Percentiles rank a stretch among this genome's conserved stretches.
Conservation (phyloP, 2,329 filamentous ascomycete genomes). For the Xylariaceae sp. region DNA sequence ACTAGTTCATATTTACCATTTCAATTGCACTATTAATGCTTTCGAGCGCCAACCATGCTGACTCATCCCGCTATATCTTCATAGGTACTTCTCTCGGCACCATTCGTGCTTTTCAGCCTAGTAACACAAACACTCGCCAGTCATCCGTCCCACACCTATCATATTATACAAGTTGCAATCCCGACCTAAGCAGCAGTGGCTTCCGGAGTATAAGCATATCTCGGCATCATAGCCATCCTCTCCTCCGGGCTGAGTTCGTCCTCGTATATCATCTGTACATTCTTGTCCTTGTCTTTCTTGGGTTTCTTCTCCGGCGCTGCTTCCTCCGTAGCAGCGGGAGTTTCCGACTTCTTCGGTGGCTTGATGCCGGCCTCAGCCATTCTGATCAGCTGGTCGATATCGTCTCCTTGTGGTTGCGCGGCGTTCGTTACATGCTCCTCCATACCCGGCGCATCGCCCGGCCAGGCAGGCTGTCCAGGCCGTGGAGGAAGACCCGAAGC, state of each 20-base stretch:
- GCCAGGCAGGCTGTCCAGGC: conserved; percentile 46
- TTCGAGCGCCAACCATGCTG: not conserved
- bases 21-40: not conserved
- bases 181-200: conserved; percentile 21
- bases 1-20: not conserved
- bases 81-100: not conserved
- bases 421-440: conserved; percentile 57
- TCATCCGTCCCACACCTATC: not conserved
- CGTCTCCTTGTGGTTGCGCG: conserved; percentile 57
- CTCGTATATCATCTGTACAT: conserved; percentile 78
- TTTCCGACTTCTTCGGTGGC: conserved; percentile 50
- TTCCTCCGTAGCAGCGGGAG: conserved; percentile 48
- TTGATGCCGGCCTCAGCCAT: conserved; percentile 69
- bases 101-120: not conserved
- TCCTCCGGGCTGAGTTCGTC: conserved; percentile 87
- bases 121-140: not conserved
- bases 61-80: not conserved
- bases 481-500: conserved; percentile 54
- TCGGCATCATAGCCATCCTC: conserved; percentile 79
- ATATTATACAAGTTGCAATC: conserved; percentile 7
- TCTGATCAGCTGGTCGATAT: conserved; percentile 70
- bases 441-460: conserved; percentile 50
- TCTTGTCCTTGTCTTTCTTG: conserved; percentile 73
- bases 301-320: conserved; percentile 64
- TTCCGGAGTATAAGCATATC: conserved; percentile 72